Conservation (phyloP, 73 alveolate genomes). For the Paramecium tetraurelia region DNA sequence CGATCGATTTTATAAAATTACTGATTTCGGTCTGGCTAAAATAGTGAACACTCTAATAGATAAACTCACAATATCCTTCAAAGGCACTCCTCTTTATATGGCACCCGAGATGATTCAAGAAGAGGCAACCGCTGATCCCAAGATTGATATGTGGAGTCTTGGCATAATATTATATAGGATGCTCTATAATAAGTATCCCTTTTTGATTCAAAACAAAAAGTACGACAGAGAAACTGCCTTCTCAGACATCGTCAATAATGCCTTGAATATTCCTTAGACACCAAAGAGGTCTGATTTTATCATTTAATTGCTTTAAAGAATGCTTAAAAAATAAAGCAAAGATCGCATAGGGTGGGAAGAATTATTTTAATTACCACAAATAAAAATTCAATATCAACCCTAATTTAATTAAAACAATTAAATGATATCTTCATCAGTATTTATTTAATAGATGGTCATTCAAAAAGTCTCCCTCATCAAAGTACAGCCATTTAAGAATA, state of each 20-base stretch:
- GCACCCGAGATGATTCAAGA: conserved; percentile 62
- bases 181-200: conserved; percentile 53
- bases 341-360: conserved; percentile 61
- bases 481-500: conserved; percentile 9
- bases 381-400: background rate
- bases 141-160: conserved; percentile 62
- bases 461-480: conserved; percentile 35
- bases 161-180: conserved; percentile 54
- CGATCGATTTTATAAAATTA: conserved; percentile 52
- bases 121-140: conserved; percentile 54
- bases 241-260: conserved; percentile 30
- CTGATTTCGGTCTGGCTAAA: conserved; percentile 65
- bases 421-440: conserved; percentile 44
- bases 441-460: conserved; percentile 45
- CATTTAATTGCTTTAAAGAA: background rate
- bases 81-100: conserved; percentile 63
- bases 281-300: conserved; percentile 39
- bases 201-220: conserved; percentile 36
- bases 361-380: background rate
- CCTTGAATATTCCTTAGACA: background rate
- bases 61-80: background rate
- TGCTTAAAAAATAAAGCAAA: conserved; percentile 43
- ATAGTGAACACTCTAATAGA: conserved; percentile 40
- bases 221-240: conserved; percentile 59
- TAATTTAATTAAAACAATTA: background rate